phyloP scores from a whole-genome alignment of 306 rosid species.

The Lathyrus aphaca region DNA sequence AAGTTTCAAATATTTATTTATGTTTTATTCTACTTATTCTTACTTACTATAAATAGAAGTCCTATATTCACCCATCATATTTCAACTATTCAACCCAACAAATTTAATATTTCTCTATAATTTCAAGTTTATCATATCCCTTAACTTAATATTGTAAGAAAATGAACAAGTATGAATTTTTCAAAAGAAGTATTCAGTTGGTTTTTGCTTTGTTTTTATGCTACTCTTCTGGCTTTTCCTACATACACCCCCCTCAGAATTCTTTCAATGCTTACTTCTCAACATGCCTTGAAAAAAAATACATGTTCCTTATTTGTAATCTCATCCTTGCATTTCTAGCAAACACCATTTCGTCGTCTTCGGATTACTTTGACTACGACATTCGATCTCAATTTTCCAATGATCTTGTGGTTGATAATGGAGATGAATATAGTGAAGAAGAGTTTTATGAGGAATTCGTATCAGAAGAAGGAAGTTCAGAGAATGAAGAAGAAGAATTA shows the following conservation, averaged over 20 bases:
- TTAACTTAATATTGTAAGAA: neutral
- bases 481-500: neutral
- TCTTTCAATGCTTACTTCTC: slow-evolving; percentile 59
- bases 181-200: slow-evolving; percentile 42
- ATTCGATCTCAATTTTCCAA: neutral
- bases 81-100: too few relatives aligned
- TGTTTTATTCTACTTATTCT: too few relatives aligned
- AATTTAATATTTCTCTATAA: too few relatives aligned
- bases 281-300: slow-evolving; percentile 61
- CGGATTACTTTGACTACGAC: neutral
- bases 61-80: too few relatives aligned
- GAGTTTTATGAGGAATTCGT: too few relatives aligned
- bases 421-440: neutral
- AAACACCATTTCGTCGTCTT: slow-evolving; percentile 26
- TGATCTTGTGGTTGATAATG: neutral
- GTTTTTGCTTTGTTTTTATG: slow-evolving; percentile 40
- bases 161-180: slow-evolving; percentile 22
- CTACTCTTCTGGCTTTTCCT: slow-evolving; percentile 43
- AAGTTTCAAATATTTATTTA: too few relatives aligned
- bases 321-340: slow-evolving; percentile 64
- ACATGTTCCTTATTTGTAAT: slow-evolving; percentile 71
- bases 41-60: too few relatives aligned
- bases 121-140: too few relatives aligned
- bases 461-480: neutral
- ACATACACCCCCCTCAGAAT: slow-evolving; percentile 37